These are phyloP conservation scores for Aspergillus floridensis DNA, from an alignment of 2,329 filamentous ascomycete genomes.

Conservation along the genomic window DNA sequence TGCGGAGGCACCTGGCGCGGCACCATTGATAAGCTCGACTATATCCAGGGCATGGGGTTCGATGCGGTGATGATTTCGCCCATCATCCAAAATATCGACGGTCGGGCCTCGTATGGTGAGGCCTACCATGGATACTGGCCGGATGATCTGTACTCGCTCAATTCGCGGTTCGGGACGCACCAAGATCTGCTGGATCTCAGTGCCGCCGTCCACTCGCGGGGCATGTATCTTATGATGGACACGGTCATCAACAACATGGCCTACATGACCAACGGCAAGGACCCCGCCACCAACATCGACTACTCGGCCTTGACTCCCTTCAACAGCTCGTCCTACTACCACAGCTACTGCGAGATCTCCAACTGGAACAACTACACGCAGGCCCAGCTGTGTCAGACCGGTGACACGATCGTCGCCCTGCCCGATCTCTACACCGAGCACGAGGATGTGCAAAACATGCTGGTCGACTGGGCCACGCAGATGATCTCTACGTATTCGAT, in stretches of 20 bases:
- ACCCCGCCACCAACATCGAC: constrained; percentile 25
- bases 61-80: constrained; percentile 49
- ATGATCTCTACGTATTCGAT: constrained; percentile 46
- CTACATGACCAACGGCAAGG: constrained; percentile 27
- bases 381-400: constrained; percentile 52
- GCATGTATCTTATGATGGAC: constrained; percentile 55
- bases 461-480: constrained; percentile 41
- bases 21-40: constrained; percentile 49
- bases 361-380: constrained; percentile 36
- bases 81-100: constrained; percentile 40
- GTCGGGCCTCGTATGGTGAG: constrained; percentile 40
- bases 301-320: constrained; percentile 29
- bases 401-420: constrained; percentile 47
- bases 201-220: constrained; percentile 44
- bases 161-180: constrained; percentile 49
- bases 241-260: constrained; percentile 52
- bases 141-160: constrained; percentile 48
- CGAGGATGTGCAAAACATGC: constrained; percentile 38
- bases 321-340: constrained; percentile 27
- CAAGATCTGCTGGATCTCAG: constrained; percentile 49
- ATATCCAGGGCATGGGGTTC: constrained; percentile 52
- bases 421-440: constrained; percentile 50
- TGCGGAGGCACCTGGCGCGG: constrained; percentile 54
- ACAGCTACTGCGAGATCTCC: constrained; percentile 28
- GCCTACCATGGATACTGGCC: constrained; percentile 54